Evolutionary conservation across 2,329 filamentous ascomycete genomes (phyloP).

Genomic region (Aspergillus flavus): DNA sequence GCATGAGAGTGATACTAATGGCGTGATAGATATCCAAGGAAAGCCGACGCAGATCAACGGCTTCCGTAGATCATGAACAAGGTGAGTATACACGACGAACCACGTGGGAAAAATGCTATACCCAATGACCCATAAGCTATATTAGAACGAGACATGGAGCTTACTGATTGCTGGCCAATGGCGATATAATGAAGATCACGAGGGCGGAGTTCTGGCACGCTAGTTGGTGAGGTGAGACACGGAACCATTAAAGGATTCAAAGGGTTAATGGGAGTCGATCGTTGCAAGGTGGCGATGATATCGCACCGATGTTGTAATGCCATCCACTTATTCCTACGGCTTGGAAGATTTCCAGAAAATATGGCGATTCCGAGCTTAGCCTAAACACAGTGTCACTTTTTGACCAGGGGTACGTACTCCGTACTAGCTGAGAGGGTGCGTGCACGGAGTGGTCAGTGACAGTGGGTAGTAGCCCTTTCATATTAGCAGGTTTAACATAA

Average conservation of each 20-base stretch:
- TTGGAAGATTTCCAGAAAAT: neutral
- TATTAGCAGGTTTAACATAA: no score
- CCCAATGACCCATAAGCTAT: neutral
- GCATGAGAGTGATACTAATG: neutral
- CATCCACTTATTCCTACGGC: neutral
- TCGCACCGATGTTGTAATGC: neutral
- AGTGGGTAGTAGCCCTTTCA: no score
- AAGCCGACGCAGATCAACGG: neutral
- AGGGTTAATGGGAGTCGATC: neutral
- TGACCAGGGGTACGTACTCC: neutral
- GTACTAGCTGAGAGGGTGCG: neutral
- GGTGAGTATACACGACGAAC: neutral
- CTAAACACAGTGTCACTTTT: no score
- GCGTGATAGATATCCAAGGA: neutral
- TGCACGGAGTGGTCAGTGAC: neutral
- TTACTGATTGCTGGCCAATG: neutral
- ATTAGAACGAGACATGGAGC: neutral
- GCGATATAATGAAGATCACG: neutral
- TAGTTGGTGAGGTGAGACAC: neutral
- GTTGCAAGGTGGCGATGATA: neutral
- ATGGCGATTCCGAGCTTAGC: neutral
- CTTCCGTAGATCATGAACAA: neutral
- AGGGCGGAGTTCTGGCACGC: neutral
- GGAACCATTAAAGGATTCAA: neutral
- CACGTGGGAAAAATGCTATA: neutral